phyloP scores from a whole-genome alignment of 768 basidiomycete genomes.

The Rhizopogon roseolus region DNA sequence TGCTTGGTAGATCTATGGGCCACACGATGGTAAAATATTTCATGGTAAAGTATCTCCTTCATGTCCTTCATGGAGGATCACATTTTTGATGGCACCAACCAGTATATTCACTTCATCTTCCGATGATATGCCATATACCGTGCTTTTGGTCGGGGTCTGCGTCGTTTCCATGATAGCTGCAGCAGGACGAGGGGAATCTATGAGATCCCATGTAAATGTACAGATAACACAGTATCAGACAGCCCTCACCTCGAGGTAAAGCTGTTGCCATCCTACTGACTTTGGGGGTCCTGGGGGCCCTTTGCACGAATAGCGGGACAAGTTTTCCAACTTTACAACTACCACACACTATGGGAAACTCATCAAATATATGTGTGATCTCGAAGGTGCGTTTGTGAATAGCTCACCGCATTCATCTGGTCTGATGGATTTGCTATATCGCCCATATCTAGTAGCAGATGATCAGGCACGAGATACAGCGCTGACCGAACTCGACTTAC shows the following conservation, averaged over 20 bases:
- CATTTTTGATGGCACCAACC: constrained; percentile 5
- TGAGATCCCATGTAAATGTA: background rate
- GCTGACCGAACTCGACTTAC: constrained; percentile 30
- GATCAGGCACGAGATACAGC: background rate
- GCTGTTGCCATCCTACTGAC: constrained; percentile 40
- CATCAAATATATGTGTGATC: background rate
- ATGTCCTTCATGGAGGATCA: background rate
- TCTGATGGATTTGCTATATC: constrained; percentile 68
- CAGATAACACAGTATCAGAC: background rate
- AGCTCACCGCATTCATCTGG: constrained; percentile 58
- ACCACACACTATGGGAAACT: constrained; percentile 50
- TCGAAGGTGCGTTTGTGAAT: background rate
- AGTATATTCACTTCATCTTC: constrained; percentile 9
- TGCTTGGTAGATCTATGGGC: background rate
- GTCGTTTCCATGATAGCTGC: background rate
- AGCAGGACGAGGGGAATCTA: constrained; percentile 13
- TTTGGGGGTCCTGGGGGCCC: constrained; percentile 29
- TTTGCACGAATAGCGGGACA: constrained; percentile 48
- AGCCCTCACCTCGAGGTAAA: constrained; percentile 38
- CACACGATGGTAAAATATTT: background rate
- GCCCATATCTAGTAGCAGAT: constrained; percentile 51
- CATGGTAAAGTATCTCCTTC: background rate
- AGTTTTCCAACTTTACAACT: constrained; percentile 58
- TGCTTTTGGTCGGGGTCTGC: background rate
- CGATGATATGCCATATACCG: constrained; percentile 1